A percentile compares a stretch with the other conserved stretches of the same genome.
These are phyloP conservation scores for Phaeosphaeriaceae sp. DNA, from an alignment of 2,329 filamentous ascomycete genomes.

Conservation along the genomic window DNA sequence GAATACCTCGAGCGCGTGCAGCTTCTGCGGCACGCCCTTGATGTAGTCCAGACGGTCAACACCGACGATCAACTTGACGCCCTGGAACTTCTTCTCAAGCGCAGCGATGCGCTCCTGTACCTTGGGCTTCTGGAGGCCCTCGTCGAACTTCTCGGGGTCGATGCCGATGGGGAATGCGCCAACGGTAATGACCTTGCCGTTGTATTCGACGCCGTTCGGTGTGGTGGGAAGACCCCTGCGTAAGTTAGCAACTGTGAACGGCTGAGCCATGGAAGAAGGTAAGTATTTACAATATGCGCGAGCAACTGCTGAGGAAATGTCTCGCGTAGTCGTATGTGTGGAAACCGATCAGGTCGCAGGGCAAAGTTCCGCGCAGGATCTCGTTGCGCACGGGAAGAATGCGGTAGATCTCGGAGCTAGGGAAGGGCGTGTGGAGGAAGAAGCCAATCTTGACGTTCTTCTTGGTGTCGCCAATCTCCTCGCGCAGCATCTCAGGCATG, in stretches of 20 bases:
- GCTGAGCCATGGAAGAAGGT: background rate
- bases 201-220: constrained; percentile 90
- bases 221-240: constrained; percentile 73
- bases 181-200: constrained; percentile 86
- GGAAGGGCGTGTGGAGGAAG: constrained; percentile 97
- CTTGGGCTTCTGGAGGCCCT: constrained; percentile 82
- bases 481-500: constrained; percentile 90
- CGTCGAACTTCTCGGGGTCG: constrained; percentile 94
- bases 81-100: constrained; percentile 89
- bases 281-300: constrained; percentile 77
- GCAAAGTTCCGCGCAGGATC: constrained; percentile 83
- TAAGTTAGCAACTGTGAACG: constrained; percentile 11
- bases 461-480: constrained; percentile 80
- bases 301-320: constrained; percentile 95
- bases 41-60: constrained; percentile 98
- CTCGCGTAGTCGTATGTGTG: constrained; percentile 99
- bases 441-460: constrained; percentile 98
- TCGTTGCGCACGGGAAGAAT: constrained; percentile 92
- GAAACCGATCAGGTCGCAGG: constrained; percentile 96
- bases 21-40: constrained; percentile 97
- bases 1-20: constrained; percentile 96
- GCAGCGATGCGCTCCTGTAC: constrained; percentile 87
- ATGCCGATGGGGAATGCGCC: constrained; percentile 98
- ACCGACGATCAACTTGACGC: constrained; percentile 94
- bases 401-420: constrained; percentile 94